Evolutionary conservation across 257 asterid genomes (phyloP), one percentile per base, ranked within the genome.

Genomic region (Rubia yunnanensis): DNA sequence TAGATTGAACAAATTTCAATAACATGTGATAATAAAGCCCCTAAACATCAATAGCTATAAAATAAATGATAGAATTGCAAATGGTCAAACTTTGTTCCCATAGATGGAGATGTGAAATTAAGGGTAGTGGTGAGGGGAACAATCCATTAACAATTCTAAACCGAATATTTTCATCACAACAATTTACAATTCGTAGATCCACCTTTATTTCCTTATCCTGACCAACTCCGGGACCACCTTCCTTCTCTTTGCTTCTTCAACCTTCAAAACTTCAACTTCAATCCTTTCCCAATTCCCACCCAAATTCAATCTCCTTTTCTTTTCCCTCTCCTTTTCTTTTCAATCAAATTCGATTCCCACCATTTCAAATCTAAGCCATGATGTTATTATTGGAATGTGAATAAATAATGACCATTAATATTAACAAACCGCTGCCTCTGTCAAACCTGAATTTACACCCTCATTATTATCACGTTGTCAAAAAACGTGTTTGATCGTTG

Each of bases 261-360:
- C 15, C 17, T 54, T 55, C 60, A 55, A 55, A n/a, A 55, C 34
- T 26, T 55, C 34, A 10, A 3, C 18, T 13, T 55, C 60, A 55
- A 55, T 24, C 34, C 26, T 55, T 55, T 55, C 60, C 60, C 60
- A 55, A 24, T 55, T 55, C 60, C 60, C 60, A 55, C 60, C 60
- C 52, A 44, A 55, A 24, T 55, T 55, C 60, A 55, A 55, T 26
- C 52, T 20, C 52, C 4, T 17, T 14, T 44, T 0, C 17, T 1
- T 55, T 53, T 39, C 39, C 6, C 9, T 44, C 11, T 39, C 46
- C 7, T 7, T 39, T 39, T 39, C 46, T 2, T 8, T 23, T 50
- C 26, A 20, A 23, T 18, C 0, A 44, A 46, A 17, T 15, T 46
- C 22, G 7, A 46, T 18, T 46, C 53, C 53, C 53, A 46, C 53